Percentiles rank a stretch among this genome's conserved stretches.
phyloP scores from a whole-genome alignment of 306 rosid species.

The Cicer chorassanicum region DNA sequence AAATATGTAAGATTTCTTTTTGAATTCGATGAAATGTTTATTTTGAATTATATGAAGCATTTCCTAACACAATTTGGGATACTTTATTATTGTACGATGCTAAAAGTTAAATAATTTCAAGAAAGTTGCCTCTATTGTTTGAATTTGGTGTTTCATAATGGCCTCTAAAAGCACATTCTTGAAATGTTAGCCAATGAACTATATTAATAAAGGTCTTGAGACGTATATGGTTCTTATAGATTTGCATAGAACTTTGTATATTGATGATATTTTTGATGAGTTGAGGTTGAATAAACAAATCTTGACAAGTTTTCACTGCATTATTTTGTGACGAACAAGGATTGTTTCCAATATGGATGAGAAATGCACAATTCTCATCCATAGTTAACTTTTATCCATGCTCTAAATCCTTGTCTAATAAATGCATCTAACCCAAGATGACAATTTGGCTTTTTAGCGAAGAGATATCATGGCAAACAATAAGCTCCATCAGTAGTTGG shows the following conservation, averaged over 20 bases:
- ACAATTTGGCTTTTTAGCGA: too few relatives aligned
- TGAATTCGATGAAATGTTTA: too few relatives aligned
- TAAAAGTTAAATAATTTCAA: too few relatives aligned
- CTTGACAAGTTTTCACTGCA: background rate
- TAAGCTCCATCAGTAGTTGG: background rate
- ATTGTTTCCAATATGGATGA: background rate
- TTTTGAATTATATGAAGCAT: too few relatives aligned
- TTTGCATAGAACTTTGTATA: background rate
- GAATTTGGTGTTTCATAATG: background rate
- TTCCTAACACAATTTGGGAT: too few relatives aligned
- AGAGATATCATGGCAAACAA: background rate
- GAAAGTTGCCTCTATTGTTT: background rate
- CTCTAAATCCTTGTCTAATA: too few relatives aligned
- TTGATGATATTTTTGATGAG: background rate
- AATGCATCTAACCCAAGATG: too few relatives aligned
- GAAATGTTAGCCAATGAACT: background rate
- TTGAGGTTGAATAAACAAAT: background rate
- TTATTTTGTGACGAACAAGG: background rate
- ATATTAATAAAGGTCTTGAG: background rate
- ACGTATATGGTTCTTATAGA: background rate
- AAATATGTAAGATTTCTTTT: too few relatives aligned
- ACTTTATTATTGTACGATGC: too few relatives aligned
- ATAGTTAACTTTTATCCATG: background rate
- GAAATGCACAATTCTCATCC: conserved; percentile 1
- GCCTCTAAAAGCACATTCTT: background rate